phyloP scores from a whole-genome alignment of 176 grass and related monocot species.

The Avena eriantha region DNA sequence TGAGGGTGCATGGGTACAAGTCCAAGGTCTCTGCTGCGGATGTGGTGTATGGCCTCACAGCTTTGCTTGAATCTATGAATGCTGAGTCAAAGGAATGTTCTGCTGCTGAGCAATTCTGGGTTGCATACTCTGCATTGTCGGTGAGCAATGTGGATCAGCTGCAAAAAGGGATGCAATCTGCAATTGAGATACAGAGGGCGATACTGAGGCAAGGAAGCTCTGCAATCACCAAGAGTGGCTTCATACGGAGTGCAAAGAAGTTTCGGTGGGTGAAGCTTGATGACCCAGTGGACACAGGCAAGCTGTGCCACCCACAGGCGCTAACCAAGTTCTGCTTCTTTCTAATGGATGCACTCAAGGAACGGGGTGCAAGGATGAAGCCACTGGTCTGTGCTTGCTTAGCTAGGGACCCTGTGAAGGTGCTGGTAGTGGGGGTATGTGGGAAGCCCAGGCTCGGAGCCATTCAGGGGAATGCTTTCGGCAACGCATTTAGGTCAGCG shows the following conservation, averaged over 20 bases:
- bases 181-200: constrained; percentile 83
- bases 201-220: constrained; percentile 90
- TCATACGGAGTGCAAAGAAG: constrained; percentile 79
- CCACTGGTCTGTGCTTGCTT: constrained; percentile 78
- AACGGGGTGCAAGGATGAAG: constrained; percentile 84
- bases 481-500: constrained; percentile 66
- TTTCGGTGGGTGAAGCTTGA: constrained; percentile 92
- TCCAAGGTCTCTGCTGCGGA: constrained; percentile 88
- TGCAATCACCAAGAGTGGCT: constrained; percentile 80
- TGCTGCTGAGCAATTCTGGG: constrained; percentile 74
- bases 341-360: constrained; percentile 86
- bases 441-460: constrained; percentile 81
- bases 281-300: constrained; percentile 70
- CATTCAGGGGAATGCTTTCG: constrained; percentile 81
- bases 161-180: constrained; percentile 78
- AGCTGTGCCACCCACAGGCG: constrained; percentile 75
- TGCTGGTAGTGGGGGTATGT: constrained; percentile 80
- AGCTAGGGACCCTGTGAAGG: constrained; percentile 60
- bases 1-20: constrained; percentile 78
- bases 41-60: constrained; percentile 89
- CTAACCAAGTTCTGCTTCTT: constrained; percentile 91
- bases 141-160: constrained; percentile 73
- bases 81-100: constrained; percentile 43
- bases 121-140: constrained; percentile 80
- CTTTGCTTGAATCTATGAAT: constrained; percentile 63